Percentiles rank a stretch among this genome's conserved stretches.
These are phyloP conservation scores for Suillus sp. DNA, from an alignment of 768 basidiomycete species.

Conservation along the genomic window DNA sequence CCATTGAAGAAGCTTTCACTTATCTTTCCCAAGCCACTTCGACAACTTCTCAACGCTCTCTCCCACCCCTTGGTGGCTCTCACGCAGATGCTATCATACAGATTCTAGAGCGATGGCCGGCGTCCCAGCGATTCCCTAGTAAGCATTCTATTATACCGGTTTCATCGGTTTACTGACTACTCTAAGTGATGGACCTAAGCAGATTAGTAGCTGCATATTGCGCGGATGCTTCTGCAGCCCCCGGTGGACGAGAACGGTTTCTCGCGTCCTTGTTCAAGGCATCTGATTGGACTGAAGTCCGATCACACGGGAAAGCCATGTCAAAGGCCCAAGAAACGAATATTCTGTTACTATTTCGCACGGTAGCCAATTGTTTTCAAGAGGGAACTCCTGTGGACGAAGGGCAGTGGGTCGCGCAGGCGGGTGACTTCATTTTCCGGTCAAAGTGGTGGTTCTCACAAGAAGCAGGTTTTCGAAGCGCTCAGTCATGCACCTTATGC, in stretches of 20 bases:
- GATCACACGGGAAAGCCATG: constrained; percentile 55
- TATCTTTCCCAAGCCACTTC: constrained; percentile 56
- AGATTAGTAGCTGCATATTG: constrained; percentile 73
- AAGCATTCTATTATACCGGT: constrained; percentile 16
- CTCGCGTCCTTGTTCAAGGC: constrained; percentile 66
- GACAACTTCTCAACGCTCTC: constrained; percentile 27
- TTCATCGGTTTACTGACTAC: background rate
- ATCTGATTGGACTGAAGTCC: constrained; percentile 56
- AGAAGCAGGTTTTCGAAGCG: constrained; percentile 56
- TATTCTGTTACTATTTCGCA: constrained; percentile 74
- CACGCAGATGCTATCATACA: constrained; percentile 66
- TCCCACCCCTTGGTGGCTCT: constrained; percentile 40
- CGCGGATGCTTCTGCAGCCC: constrained; percentile 49
- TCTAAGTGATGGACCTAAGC: constrained; percentile 79
- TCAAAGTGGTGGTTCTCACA: constrained; percentile 14
- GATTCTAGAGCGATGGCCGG: constrained; percentile 75
- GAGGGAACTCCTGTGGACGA: constrained; percentile 47
- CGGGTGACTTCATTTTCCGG: constrained; percentile 23
- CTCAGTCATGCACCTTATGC: constrained; percentile 54
- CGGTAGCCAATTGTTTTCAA: constrained; percentile 77
- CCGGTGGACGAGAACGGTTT: constrained; percentile 51
- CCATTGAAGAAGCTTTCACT: constrained; percentile 63
- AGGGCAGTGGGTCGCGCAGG: constrained; percentile 55
- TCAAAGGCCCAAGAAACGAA: constrained; percentile 84
- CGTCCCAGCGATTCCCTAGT: constrained; percentile 74